Evolutionary conservation across 352 stramenopile species (phyloP), one percentile per base, ranked within the genome.

Genomic region (Phytophthora capsici): DNA sequence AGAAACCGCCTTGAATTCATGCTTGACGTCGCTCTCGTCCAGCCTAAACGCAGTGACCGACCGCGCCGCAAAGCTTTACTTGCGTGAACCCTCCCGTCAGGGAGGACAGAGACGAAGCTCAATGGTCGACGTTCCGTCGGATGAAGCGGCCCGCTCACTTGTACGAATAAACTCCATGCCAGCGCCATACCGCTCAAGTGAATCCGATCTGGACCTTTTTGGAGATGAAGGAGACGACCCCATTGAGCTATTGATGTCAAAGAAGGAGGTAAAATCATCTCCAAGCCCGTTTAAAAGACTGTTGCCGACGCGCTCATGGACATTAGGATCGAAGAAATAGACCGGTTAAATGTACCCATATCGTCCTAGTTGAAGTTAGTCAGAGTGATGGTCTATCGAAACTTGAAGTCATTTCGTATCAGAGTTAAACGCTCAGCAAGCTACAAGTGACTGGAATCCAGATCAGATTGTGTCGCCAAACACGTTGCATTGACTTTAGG

Each of bases 331-430:
- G 6, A 63, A 58, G 25, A 25, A 41, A n/a, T 41, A 54, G 9
- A 58, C 22, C 36, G 32, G n/a, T 52, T 51, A 37, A 6, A 51
- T 55, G 55, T 55, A 63, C 10, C 55, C 44, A 49, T 55, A 30
- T 62, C 45, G 23, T 20, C n/a, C n/a, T 45, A 63, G 22, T 62
- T 63, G 59, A 68, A 68, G 59, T 68, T 57, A 19, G 13, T 14
- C 13, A 20, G 52, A 63, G 30, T 68, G 59, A 57, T 68, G 50
- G 59, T 68, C 43, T 25, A 30, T 30, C 26, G 26, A 30, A 30
- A 30, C 10, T 2, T 41, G 47, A 23, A 28, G 12, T n/a, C n/a
- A 10, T 20, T 2, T 16, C 37, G 10, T 7, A 30, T 41, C n/a
- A 26, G 12, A 47, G 23, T 50, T 46, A 46, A 43, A 22, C 32